Base-by-base conservation (phyloP, 305 asterid genomes). In the Withania somnifera region DNA sequence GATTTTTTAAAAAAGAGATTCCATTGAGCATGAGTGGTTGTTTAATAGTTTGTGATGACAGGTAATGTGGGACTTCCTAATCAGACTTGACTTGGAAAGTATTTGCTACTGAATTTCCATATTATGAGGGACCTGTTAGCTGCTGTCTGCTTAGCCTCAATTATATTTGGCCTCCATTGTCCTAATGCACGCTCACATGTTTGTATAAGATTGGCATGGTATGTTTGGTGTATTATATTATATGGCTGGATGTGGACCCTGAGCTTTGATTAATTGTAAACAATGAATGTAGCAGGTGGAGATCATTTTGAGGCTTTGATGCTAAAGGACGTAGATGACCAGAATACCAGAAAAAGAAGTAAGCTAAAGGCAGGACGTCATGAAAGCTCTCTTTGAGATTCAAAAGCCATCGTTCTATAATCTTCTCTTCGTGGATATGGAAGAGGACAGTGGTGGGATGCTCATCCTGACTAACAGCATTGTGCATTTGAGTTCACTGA, bases 1-100 rank as follows among this genome's bases (percentile, higher is more conserved):
- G 7, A 1, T 71, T 26, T 34, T 73, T 28, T n/a, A 3, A 32
- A 1, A 73, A 76, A 76, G 80, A 5, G 7, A 76, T 11, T 51
- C 30, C 80, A 76, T 11, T 76, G 7, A 52, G 50, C 64, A 32
- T 76, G 30, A 19, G 26, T 0, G 40, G 73, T 38, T 58, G 54
- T 60, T 38, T 79, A 24, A 28, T 79, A 79, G 30, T 47, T 63
- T 42, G 10, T 60, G 28, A 24, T 60, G 82, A 79, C 76, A 79
- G 76, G 82, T 60, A 58, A 57, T 38, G 56, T 40, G 82, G 82
- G 82, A 38, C 82, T 36, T 40, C 57, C 69, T 60, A 79, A 26
- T 79, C 60, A 79, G 82, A 58, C 58, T 79, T 38, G 58, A 79
- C 45, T 28, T 79, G 75, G 82, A 42, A 79, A 79, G 81, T 22